These are phyloP conservation scores for Ophiostoma tasmaniense DNA, from an alignment of 2,329 filamentous ascomycete species.

Conservation along the genomic window DNA sequence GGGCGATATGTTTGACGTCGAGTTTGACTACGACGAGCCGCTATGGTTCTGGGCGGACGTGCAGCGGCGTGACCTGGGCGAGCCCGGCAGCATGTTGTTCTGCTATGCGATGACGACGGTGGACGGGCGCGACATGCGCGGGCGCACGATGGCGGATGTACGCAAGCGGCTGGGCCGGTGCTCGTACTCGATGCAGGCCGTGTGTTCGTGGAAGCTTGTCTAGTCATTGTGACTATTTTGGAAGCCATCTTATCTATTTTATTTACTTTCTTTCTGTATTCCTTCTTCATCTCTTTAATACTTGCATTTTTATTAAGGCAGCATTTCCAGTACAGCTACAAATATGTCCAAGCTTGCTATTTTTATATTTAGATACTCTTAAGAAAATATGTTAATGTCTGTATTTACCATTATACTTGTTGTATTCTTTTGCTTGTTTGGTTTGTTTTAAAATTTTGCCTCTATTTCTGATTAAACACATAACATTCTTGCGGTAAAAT, in stretches of 20 bases:
- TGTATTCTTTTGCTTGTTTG: too few relatives aligned
- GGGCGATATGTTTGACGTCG: conserved; percentile 53
- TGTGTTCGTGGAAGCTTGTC: conserved; percentile 44
- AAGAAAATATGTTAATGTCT: not conserved
- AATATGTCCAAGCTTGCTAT: not conserved
- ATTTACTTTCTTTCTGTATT: not conserved
- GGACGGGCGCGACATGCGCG: conserved; percentile 39
- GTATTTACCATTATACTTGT: too few relatives aligned
- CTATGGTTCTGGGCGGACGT: conserved; percentile 79
- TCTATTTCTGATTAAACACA: too few relatives aligned
- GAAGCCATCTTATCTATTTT: not conserved
- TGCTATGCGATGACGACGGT: conserved; percentile 50
- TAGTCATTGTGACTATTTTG: conserved; percentile 14
- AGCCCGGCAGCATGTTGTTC: conserved; percentile 58
- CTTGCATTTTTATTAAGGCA: too few relatives aligned
- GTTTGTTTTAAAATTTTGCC: too few relatives aligned
- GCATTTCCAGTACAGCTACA: too few relatives aligned
- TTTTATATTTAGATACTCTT: not conserved
- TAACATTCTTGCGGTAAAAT: too few relatives aligned
- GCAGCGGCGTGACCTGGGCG: conserved; percentile 53
- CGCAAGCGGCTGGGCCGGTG: conserved; percentile 35
- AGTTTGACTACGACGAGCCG: conserved; percentile 64
- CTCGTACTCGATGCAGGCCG: conserved; percentile 37
- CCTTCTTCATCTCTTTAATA: too few relatives aligned
- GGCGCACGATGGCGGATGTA: conserved; percentile 41